Conservation (phyloP, 2,329 filamentous ascomycete genomes). For the Juglanconis juglandina region DNA sequence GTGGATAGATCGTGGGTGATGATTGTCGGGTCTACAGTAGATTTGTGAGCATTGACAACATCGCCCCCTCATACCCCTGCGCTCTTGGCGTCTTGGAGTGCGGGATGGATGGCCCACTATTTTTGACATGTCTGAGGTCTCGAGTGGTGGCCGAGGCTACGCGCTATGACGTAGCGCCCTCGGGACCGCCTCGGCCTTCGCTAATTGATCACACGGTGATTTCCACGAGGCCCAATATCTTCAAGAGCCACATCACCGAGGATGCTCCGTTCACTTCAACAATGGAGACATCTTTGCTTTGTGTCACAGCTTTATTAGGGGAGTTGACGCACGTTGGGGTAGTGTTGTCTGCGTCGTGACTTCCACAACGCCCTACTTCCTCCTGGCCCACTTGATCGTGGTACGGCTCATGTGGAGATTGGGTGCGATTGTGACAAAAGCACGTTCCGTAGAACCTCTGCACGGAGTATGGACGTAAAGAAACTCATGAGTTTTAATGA, state of each 20-base stretch:
- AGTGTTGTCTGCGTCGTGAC: neutral
- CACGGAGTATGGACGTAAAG: neutral
- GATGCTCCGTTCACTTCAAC: neutral
- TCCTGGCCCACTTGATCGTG: neutral
- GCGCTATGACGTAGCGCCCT: neutral
- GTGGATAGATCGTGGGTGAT: neutral
- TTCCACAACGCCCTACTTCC: no score
- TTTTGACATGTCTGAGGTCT: neutral
- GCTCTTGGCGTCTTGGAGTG: neutral
- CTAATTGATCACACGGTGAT: slow-evolving; percentile 1
- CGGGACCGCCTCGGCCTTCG: neutral
- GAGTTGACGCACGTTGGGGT: neutral
- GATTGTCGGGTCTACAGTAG: neutral
- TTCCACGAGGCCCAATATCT: neutral
- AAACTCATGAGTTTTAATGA: neutral
- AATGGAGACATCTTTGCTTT: neutral
- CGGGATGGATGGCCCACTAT: neutral
- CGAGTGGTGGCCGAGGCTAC: neutral
- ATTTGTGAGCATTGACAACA: neutral
- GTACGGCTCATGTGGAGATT: neutral
- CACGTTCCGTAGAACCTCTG: neutral
- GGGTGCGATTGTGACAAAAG: neutral
- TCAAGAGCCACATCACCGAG: neutral
- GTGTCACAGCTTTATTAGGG: neutral
- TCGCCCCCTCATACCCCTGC: neutral